phyloP scores from a whole-genome alignment of 371 early-diverging fungal genomes.

The Lichtheimia corymbifera region DNA sequence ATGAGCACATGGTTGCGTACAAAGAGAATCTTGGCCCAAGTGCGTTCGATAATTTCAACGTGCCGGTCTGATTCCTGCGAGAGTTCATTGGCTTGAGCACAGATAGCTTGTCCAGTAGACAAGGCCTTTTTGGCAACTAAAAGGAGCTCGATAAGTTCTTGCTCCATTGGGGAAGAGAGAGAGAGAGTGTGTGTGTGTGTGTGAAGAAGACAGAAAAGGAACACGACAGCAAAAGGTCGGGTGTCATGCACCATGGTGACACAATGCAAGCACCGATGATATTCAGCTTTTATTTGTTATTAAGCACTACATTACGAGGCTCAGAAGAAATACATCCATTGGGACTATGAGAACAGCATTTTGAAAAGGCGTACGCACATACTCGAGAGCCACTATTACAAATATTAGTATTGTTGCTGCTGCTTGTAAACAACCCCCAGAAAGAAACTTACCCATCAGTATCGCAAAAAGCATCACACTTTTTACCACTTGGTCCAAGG shows the following conservation, averaged over 20 bases:
- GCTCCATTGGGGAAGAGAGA: slow-evolving; percentile 45
- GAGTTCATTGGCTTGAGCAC: slow-evolving; percentile 39
- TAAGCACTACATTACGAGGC: slow-evolving; percentile 2
- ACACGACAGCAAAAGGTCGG: background rate
- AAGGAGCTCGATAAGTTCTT: slow-evolving; percentile 44
- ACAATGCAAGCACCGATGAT: background rate
- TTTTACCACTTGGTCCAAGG: background rate
- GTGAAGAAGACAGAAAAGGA: background rate
- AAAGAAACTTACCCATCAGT: slow-evolving; percentile 14
- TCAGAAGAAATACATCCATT: slow-evolving; percentile 13
- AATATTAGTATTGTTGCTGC: too few species aligned
- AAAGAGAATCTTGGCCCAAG: slow-evolving; percentile 44
- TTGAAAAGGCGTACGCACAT: slow-evolving; percentile 13
- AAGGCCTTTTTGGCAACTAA: slow-evolving; percentile 45
- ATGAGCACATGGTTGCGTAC: slow-evolving; percentile 40
- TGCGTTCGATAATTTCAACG: slow-evolving; percentile 40
- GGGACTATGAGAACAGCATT: slow-evolving; percentile 10
- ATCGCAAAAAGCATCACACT: slow-evolving; percentile 19
- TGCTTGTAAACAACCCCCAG: too few species aligned
- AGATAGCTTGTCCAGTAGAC: slow-evolving; percentile 38
- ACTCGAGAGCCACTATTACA: slow-evolving; percentile 9
- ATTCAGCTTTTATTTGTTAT: background rate
- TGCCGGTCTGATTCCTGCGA: slow-evolving; percentile 34
- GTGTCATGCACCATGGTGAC: background rate
- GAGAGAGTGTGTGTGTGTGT: background rate